Percentiles rank a stretch among this genome's conserved stretches.
These are phyloP conservation scores for Phytophthora europaea DNA, from an alignment of 352 stramenopile species.

Conservation along the genomic window DNA sequence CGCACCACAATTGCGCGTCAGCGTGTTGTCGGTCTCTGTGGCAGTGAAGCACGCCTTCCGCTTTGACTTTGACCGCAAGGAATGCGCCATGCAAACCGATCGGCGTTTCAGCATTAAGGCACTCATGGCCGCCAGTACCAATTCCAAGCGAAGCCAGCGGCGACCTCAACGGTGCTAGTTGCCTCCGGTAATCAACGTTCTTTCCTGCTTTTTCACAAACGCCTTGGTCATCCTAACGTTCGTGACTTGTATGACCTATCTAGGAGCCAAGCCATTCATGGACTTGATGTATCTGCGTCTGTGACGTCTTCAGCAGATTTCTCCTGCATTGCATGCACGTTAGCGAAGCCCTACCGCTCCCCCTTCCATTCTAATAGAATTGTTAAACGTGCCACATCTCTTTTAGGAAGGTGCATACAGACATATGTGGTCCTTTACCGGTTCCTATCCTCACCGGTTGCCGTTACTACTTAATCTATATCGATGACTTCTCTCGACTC, in stretches of 20 bases:
- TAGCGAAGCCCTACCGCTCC: conserved; percentile 13
- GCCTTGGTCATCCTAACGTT: conserved; percentile 16
- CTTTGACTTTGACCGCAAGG: conserved; percentile 20
- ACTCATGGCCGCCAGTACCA: conserved; percentile 3
- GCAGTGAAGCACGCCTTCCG: conserved; percentile 16
- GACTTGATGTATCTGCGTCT: not conserved
- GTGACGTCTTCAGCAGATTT: not conserved
- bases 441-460: conserved; percentile 14
- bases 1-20: conserved; percentile 14
- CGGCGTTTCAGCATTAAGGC: conserved; percentile 25
- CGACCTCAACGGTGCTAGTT: not conserved
- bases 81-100: conserved; percentile 3
- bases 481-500: conserved; percentile 20
- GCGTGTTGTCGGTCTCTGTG: not conserved
- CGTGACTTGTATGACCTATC: conserved; percentile 4
- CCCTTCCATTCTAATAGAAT: conserved; percentile 20
- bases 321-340: conserved; percentile 14
- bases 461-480: conserved; percentile 28
- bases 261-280: conserved; percentile 15
- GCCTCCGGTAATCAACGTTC: conserved; percentile 12
- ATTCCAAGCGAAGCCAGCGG: conserved; percentile 14
- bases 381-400: conserved; percentile 5
- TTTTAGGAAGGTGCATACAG: conserved; percentile 12
- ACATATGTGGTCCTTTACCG: conserved; percentile 11
- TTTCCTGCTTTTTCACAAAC: conserved; percentile 14